Evolutionary conservation across 2,329 filamentous ascomycete species (phyloP).

Genomic region (Endothia cerciana): DNA sequence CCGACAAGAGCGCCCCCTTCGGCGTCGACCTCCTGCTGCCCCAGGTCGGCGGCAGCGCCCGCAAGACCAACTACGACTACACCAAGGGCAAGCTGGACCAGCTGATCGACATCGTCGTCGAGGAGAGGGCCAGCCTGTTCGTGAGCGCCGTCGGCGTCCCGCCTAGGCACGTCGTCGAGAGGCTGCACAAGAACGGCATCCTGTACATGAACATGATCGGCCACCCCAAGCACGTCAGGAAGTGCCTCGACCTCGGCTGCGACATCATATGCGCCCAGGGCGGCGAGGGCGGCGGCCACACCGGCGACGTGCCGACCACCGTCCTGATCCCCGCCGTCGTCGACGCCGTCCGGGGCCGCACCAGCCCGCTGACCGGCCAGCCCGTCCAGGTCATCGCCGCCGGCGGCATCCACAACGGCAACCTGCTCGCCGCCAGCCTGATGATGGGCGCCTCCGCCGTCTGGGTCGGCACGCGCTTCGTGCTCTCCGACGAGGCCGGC

Average conservation of each 20-base stretch:
- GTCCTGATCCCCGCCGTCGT: conserved; percentile 92
- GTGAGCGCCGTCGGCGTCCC: conserved; percentile 96
- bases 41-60: conserved; percentile 89
- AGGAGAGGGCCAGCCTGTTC: conserved; percentile 88
- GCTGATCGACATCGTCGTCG: conserved; percentile 89
- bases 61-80: conserved; percentile 99
- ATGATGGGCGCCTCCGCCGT: conserved; percentile 92
- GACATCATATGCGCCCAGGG: conserved; percentile 99
- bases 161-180: conserved; percentile 85
- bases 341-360: conserved; percentile 77
- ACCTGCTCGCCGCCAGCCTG: conserved; percentile 84
- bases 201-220: conserved; percentile 99
- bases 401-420: conserved; percentile 91
- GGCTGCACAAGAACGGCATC: conserved; percentile 83
- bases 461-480: conserved; percentile 97
- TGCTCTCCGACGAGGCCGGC: conserved; percentile 91
- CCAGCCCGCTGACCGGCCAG: conserved; percentile 82
- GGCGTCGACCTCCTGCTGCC: conserved; percentile 92
- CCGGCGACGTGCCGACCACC: conserved; percentile 88
- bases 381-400: conserved; percentile 92
- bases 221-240: conserved; percentile 98
- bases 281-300: conserved; percentile 96
- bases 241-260: conserved; percentile 87
- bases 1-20: conserved; percentile 92
- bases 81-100: conserved; percentile 97